Evolutionary conservation across 768 basidiomycete genomes (phyloP), one percentile per base, ranked within the genome.

Genomic region (Phlebiopsis flavidoalba): DNA sequence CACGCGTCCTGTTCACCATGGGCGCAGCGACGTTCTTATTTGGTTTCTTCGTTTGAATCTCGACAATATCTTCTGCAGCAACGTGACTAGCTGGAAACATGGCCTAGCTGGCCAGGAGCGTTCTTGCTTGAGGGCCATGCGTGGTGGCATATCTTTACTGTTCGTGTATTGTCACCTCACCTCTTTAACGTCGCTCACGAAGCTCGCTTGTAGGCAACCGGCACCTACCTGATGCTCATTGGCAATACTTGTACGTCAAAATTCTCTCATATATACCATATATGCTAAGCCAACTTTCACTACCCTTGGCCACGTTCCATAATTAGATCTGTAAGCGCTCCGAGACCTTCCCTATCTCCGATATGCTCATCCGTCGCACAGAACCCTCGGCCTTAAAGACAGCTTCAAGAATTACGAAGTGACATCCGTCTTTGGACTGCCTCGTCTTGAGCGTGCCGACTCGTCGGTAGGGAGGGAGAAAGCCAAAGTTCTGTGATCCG

Each of bases 1-100:
- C 43, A 71, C 70, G 10, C 75, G 70, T 37, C n/a, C 64, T 84
- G 11, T 84, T 88, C 70, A 69, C 71, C 31, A 77, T 71, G 1
- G 91, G 91, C 22, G 77, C 81, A 7, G 72, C 66, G 1, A 72
- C 81, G 8, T 92, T 91, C 67, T 75, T 78, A 0, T 66, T 83
- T 6, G 91, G 87, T 0, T 92, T 91, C 69, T 69, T 83, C 12
- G 74, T 91, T 22, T 92, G 89, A 93, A 92, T 67, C 63, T 92
- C 63, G 91, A 93, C 70, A 92, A 91, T 65, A 77, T 88, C 8
- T 91, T 87, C 65, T 93, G 91, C 68, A 75, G 76, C 55, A 70
- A 72, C 15, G 65, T 89, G 51, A 87, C 85, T 8, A 60, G 66
- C 8, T 83, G 82, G 80, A 89, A 88, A 67, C 68, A 77, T 2